phyloP scores from a whole-genome alignment of 306 rosid species.

The Ormosia emarginata region DNA sequence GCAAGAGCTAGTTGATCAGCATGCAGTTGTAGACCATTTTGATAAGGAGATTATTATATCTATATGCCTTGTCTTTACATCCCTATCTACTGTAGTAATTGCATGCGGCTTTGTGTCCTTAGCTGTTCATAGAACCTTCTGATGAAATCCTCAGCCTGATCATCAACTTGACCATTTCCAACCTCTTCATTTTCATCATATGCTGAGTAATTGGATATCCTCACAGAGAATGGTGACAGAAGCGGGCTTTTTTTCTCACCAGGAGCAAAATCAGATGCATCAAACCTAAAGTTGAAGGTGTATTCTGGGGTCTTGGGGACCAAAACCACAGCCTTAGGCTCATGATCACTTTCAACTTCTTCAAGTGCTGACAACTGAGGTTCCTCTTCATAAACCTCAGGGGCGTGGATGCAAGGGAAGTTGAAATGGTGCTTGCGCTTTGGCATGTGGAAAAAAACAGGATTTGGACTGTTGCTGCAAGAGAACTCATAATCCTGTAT shows the following conservation, averaged over 20 bases:
- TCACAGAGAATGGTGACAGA: conserved; percentile 40
- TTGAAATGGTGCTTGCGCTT: conserved; percentile 45
- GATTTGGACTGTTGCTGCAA: conserved; percentile 48
- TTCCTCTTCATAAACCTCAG: conserved; percentile 25
- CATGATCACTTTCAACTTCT: background rate
- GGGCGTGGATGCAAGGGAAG: conserved; percentile 50
- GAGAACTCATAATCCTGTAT: conserved; percentile 51
- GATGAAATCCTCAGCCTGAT: conserved; percentile 55
- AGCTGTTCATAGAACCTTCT: conserved; percentile 52
- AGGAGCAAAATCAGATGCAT: conserved; percentile 21
- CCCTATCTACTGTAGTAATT: conserved; percentile 34
- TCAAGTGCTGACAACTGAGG: background rate
- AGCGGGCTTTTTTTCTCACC: conserved; percentile 39
- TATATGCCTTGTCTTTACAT: background rate
- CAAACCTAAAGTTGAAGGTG: conserved; percentile 26
- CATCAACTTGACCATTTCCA: conserved; percentile 40
- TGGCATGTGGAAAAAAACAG: conserved; percentile 38
- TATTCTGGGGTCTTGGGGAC: conserved; percentile 37
- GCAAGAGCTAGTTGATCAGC: background rate
- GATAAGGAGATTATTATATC: background rate
- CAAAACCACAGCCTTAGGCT: conserved; percentile 19
- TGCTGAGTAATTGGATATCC: conserved; percentile 42
- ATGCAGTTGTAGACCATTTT: background rate
- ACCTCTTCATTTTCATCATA: conserved; percentile 36
- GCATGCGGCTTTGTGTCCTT: conserved; percentile 38